Percentiles rank a stretch among this genome's conserved stretches.
Conservation (phyloP, 1,139 yeast species). For the Sugiyamaella pinicola region DNA sequence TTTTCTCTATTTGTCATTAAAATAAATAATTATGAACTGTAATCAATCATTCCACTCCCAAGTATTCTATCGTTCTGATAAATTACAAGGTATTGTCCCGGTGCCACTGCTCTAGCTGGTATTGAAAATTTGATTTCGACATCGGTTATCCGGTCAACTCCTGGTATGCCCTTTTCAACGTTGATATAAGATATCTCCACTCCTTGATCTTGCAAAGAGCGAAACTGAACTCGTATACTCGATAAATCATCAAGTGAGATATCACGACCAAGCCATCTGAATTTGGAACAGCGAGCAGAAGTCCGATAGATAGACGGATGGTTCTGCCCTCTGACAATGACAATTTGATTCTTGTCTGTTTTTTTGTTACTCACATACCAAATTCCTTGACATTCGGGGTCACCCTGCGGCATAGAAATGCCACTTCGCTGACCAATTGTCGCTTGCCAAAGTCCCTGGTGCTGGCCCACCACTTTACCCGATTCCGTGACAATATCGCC, state of each 20-base stretch:
- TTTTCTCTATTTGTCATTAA: too few species aligned
- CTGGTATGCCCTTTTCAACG: constrained; percentile 23
- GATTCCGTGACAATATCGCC: constrained; percentile 73
- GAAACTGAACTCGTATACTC: constrained; percentile 56
- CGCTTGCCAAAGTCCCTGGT: constrained; percentile 88
- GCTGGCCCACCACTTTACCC: constrained; percentile 77
- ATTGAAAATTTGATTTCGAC: constrained; percentile 45
- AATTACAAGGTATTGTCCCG: constrained; percentile 83
- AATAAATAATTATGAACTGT: not conserved
- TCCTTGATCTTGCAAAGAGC: constrained; percentile 68
- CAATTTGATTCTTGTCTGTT: constrained; percentile 63
- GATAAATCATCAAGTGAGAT: constrained; percentile 29
- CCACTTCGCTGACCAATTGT: constrained; percentile 90
- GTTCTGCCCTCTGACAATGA: constrained; percentile 75
- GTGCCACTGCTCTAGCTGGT: constrained; percentile 74
- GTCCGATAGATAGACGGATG: constrained; percentile 58
- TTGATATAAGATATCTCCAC: constrained; percentile 36
- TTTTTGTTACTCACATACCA: constrained; percentile 87
- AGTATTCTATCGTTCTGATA: constrained; percentile 68
- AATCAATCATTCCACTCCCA: constrained; percentile 68
- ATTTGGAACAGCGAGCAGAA: constrained; percentile 48
- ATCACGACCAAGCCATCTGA: constrained; percentile 53
- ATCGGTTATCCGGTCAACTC: constrained; percentile 22
- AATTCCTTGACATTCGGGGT: constrained; percentile 68
- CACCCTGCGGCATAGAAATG: constrained; percentile 82